These are phyloP conservation scores for Conringia planisiliqua DNA, from an alignment of 345 rosid genomes.

Conservation along the genomic window DNA sequence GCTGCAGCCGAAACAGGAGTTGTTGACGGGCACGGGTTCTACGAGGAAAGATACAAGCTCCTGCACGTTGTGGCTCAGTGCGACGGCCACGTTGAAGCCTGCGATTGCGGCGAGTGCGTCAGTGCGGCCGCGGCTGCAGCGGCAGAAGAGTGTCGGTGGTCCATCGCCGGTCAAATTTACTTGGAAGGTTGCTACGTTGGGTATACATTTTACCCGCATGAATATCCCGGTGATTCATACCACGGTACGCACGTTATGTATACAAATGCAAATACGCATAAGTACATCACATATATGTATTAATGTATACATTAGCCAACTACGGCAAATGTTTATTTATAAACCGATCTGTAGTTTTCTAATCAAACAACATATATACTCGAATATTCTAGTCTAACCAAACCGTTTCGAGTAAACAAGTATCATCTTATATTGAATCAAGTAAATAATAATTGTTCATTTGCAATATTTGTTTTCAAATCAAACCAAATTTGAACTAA, in stretches of 20 bases:
- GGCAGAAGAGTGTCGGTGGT: slow-evolving; percentile 44
- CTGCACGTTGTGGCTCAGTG: slow-evolving; percentile 61
- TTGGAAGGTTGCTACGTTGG: slow-evolving; percentile 52
- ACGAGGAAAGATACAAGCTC: slow-evolving; percentile 33
- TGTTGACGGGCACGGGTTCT: slow-evolving; percentile 42
- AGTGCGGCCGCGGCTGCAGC: slow-evolving; percentile 43
- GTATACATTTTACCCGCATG: slow-evolving; percentile 42
- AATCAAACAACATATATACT: not conserved
- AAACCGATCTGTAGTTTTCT: not conserved
- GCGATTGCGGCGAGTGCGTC: slow-evolving; percentile 71
- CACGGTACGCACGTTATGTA: slow-evolving; percentile 28
- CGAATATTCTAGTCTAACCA: not conserved
- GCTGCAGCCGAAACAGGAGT: slow-evolving; percentile 42
- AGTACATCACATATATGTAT: not conserved
- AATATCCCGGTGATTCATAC: slow-evolving; percentile 20
- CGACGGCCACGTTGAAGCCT: slow-evolving; percentile 48
- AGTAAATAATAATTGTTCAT: not conserved
- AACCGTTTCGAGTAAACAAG: not conserved
- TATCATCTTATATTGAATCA: not conserved
- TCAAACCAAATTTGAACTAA: not conserved
- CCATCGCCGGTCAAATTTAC: slow-evolving; percentile 54
- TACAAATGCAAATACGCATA: not conserved
- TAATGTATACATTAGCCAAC: not conserved
- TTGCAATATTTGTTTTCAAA: not conserved
- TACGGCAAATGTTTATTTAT: not conserved